Percentiles rank a stretch among this genome's conserved stretches.
Conservation (phyloP, 805 yeast genomes). For the Spathaspora sp. region DNA sequence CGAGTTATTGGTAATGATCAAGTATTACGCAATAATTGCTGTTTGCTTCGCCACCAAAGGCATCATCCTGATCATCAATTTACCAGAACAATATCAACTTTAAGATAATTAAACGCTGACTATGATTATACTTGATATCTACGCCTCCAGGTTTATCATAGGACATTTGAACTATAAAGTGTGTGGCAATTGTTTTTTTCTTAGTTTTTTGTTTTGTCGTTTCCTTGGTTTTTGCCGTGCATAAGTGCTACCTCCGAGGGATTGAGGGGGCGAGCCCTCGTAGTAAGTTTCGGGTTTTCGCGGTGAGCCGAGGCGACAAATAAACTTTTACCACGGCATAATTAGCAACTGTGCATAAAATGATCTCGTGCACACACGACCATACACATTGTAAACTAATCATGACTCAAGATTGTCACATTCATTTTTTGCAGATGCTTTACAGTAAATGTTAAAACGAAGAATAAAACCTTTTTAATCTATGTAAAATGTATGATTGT, state of each 20-base stretch:
- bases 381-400: too few relatives aligned
- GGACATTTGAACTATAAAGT: background rate
- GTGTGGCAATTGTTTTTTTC: background rate
- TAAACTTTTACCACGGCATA: background rate
- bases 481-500: background rate
- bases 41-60: background rate
- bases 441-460: background rate
- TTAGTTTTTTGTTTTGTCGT: background rate
- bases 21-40: too few relatives aligned
- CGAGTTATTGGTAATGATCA: background rate
- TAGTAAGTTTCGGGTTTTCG: background rate
- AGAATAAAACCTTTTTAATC: background rate
- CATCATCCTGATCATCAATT: background rate
- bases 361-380: too few relatives aligned
- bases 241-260: background rate
- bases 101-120: background rate
- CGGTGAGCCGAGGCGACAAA: background rate
- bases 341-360: too few relatives aligned
- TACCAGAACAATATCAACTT: too few relatives aligned
- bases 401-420: background rate
- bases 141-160: background rate
- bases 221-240: background rate
- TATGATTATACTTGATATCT: too few relatives aligned
- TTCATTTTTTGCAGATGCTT: background rate
- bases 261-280: background rate